Base-by-base conservation (phyloP, 345 rosid species). In the Psidium friedrichsthalianum region DNA sequence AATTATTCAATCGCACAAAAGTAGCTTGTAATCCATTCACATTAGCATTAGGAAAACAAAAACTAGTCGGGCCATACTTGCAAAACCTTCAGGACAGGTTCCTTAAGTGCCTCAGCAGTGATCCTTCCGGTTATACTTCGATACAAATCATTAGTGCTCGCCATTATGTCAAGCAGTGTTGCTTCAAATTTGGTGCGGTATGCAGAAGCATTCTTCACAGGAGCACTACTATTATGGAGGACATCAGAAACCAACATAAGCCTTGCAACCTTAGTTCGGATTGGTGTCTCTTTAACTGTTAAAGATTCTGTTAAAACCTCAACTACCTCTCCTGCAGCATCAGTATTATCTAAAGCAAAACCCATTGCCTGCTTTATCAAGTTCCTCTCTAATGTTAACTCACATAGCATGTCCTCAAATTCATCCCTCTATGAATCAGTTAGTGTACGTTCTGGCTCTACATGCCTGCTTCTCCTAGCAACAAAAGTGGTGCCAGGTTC, bases 1-100 rank as follows among this genome's bases (percentile, higher is more conserved):
- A 98, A 87, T 89, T 91, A 88, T 97, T 92, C 57, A 96, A 91
- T 57, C 99, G 94, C 76, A 96, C 96, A 92, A 98, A 98, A 49
- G 99, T 96, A 42, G 99, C 96, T 76, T 98, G 94, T 84, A 98
- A 90, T 86, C 99, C 99, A 87, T 93, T 91, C 82, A 98, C 96
- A 90, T 98, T 96, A 82, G 99, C 99, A 88, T 98, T 99, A 81
- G n/a, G 99, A 96, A 88, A 98, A 98, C 83, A 98, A 95, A 93
- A 98, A 98, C 99, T 98, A 96, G 86, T 98, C 99, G 56, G 98
- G 91, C 99, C 99, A 97, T 57, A 97, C 99, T 89, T 97, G 99
- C 91, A 97, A 89, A 56, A 97, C 99, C 92, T 96, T 97, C 90
- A 97, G 90, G 82, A 97, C 96, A 51, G 98, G 96, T 90, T 98